A percentile compares a stretch with the other conserved stretches of the same genome.
These are phyloP conservation scores for Adiantum capillusveneris DNA, from an alignment of 75 land plant species.

Conservation along the genomic window DNA sequence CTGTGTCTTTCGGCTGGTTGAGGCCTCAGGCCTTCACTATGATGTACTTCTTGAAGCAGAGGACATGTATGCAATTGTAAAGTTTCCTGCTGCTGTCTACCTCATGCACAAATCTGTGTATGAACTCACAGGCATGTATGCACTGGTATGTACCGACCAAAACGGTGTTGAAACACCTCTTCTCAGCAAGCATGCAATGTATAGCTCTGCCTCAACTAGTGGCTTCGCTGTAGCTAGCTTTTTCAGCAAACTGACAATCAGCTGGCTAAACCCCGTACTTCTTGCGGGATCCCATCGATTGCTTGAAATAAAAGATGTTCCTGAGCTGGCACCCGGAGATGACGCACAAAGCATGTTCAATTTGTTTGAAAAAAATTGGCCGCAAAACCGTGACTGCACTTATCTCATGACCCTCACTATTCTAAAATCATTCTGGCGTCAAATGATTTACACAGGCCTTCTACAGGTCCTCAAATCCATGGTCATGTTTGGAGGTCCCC, in stretches of 20 bases:
- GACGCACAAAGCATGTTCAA: slow-evolving; percentile 4
- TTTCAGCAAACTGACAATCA: slow-evolving; percentile 3
- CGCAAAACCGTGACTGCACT: background rate
- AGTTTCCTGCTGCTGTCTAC: slow-evolving; percentile 32
- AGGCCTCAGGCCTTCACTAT: background rate
- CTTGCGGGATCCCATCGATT: background rate
- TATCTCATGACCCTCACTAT: slow-evolving; percentile 11
- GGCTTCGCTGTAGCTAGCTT: slow-evolving; percentile 8
- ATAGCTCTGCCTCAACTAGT: background rate
- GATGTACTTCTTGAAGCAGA: slow-evolving; percentile 32
- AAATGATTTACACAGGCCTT: background rate
- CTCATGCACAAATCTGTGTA: slow-evolving; percentile 40
- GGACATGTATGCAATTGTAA: slow-evolving; percentile 38
- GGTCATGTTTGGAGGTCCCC: slow-evolving; percentile 12
- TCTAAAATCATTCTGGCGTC: slow-evolving; percentile 4
- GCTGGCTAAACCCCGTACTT: slow-evolving; percentile 12
- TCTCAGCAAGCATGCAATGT: background rate
- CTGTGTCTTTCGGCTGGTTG: slow-evolving; percentile 26
- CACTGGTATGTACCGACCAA: background rate
- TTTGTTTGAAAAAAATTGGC: slow-evolving; percentile 6
- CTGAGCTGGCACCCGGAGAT: slow-evolving; percentile 9
- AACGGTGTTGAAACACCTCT: slow-evolving; percentile 29
- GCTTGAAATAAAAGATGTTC: slow-evolving; percentile 10
- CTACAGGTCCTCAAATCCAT: slow-evolving; percentile 5
- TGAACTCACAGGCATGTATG: slow-evolving; percentile 48